Evolutionary conservation across 768 basidiomycete species (phyloP).

Genomic region (Mycena haematopus): DNA sequence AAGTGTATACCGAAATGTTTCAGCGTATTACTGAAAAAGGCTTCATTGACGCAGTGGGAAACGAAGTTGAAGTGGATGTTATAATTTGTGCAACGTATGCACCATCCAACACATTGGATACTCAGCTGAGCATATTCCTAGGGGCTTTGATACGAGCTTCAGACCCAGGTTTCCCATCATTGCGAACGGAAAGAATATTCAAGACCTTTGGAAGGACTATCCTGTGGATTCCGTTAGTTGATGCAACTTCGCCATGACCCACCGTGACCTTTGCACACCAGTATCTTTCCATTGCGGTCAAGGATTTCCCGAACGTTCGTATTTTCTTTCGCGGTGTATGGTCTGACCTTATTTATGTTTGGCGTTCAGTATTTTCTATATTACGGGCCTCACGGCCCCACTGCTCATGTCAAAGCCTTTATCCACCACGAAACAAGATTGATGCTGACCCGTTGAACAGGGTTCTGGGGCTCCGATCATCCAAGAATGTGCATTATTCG

Average conservation of each 20-base stretch:
- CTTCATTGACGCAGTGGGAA: constrained; percentile 51
- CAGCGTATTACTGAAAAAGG: constrained; percentile 50
- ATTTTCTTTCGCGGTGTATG: not conserved
- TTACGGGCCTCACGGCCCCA: constrained; percentile 34
- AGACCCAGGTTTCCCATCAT: constrained; percentile 33
- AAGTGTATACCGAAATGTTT: constrained; percentile 49
- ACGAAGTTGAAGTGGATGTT: constrained; percentile 49
- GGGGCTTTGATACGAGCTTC: constrained; percentile 36
- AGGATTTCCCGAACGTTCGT: constrained; percentile 33
- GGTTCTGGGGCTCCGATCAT: constrained; percentile 34
- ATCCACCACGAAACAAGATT: too few relatives aligned
- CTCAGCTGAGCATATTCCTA: constrained; percentile 4
- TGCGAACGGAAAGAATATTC: constrained; percentile 32
- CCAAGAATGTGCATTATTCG: constrained; percentile 24
- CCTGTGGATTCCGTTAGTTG: constrained; percentile 33
- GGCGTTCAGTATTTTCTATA: constrained; percentile 32
- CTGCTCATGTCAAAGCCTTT: too few relatives aligned
- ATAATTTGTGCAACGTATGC: constrained; percentile 56
- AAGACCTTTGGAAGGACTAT: constrained; percentile 33
- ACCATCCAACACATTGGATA: not conserved
- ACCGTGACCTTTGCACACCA: not conserved
- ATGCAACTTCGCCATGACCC: not conserved
- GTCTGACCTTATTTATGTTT: not conserved
- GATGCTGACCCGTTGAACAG: too few relatives aligned
- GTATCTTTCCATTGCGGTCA: constrained; percentile 34